These are phyloP conservation scores for Monilinia fructicola DNA, from an alignment of 2,329 filamentous ascomycete genomes.

Conservation along the genomic window DNA sequence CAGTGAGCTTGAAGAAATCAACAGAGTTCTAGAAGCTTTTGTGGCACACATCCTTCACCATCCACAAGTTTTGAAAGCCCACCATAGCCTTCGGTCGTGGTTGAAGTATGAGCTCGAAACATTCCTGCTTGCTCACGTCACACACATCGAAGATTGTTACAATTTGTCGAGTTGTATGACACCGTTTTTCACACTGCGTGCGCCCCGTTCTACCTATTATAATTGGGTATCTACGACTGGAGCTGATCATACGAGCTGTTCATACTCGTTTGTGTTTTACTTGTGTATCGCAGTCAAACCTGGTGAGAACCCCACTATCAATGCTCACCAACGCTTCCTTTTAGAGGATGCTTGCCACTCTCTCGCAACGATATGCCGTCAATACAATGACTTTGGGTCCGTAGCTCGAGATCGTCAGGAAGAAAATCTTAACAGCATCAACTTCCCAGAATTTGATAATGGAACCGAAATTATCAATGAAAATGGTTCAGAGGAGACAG, in stretches of 20 bases:
- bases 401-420: slow-evolving; percentile 39
- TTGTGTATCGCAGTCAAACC: not conserved
- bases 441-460: slow-evolving; percentile 33
- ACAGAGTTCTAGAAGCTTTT: no score
- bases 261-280: slow-evolving; percentile 21
- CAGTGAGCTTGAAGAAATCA: no score
- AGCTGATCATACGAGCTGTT: slow-evolving; percentile 22
- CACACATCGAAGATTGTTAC: not conserved
- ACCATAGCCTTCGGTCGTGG: no score
- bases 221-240: slow-evolving; percentile 13
- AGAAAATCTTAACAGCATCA: slow-evolving; percentile 40
- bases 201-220: not conserved
- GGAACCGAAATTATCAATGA: no score
- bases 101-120: not conserved
- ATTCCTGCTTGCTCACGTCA: slow-evolving; percentile 9
- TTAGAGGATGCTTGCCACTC: slow-evolving; percentile 26
- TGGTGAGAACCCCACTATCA: no score
- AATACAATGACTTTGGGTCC: slow-evolving; percentile 44
- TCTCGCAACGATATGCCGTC: slow-evolving; percentile 38
- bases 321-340: slow-evolving; percentile 13
- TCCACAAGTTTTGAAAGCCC: no score
- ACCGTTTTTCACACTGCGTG: no score
- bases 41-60: no score
- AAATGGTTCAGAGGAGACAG: no score
- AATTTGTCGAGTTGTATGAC: not conserved